Base-by-base conservation (phyloP, 73 alveolate genomes). In the Urostyla sp. region DNA sequence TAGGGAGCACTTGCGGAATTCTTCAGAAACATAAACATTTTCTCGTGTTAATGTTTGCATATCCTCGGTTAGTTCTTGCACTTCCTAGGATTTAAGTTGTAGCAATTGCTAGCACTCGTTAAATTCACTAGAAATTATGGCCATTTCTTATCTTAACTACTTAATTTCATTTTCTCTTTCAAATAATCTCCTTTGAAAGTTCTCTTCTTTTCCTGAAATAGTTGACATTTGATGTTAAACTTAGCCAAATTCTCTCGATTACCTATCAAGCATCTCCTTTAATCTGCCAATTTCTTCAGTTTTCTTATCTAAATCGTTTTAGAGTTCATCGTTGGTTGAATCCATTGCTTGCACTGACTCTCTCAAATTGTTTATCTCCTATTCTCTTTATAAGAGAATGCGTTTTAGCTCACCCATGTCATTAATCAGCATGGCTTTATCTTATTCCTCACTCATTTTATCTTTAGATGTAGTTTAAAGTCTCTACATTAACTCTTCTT, bases 161-260 rank as follows among this genome's bases (percentile, higher is more conserved):
- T 61, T 85, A 30, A 85, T 76, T 35, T 85, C 90, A 21, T 18
- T n/a, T 44, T 85, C 93, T 52, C 87, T 85, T 24, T 85, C 93
- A 3, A 24, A 24, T 11, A 85, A 20, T 52, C 93, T 59, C 37
- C 85, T 66, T n/a, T 27, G n/a, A 24, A 11, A 35, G 27, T 40
- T 21, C n/a, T 84, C 84, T 13, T 85, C 90, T 50, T 76, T 85
- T 4, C 81, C 86, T n/a, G 76, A 34, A 23, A 72, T 35, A 18
- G 44, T 16, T 36, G 56, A 30, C 37, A 85, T 18, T 61, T 66
- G 53, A 49, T 85, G 87, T 55, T 78, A 45, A 20, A 85, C 24
- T 30, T 72, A 52, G 3, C 61, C 18, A 44, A 52, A 35, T 10
- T 85, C 93, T 24, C 61, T 30, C 5, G 63, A 30, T 0, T 63